phyloP scores from a whole-genome alignment of 2,329 filamentous ascomycete species.

The Sporothrix euskadiensis region DNA sequence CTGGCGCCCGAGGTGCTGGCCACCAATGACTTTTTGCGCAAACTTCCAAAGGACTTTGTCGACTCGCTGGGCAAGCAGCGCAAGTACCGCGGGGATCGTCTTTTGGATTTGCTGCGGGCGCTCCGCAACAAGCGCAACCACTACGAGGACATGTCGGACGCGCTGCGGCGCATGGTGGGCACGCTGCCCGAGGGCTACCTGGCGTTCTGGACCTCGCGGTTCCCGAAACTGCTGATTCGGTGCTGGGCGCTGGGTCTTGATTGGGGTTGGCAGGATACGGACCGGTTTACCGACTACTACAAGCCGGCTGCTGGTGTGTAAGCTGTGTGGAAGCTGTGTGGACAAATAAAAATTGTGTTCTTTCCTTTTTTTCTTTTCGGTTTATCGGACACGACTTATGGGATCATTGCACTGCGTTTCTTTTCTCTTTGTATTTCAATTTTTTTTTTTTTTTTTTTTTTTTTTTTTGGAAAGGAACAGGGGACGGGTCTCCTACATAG shows the following conservation, averaged over 20 bases:
- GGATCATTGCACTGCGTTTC: neutral
- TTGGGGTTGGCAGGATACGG: conserved; percentile 61
- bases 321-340: neutral
- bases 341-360: neutral
- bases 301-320: conserved; percentile 44
- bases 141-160: conserved; percentile 91
- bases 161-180: conserved; percentile 69
- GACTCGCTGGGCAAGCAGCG: conserved; percentile 90
- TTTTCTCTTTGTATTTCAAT: neutral
- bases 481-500: neutral
- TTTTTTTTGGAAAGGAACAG: neutral
- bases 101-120: conserved; percentile 85
- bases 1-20: conserved; percentile 57
- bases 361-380: neutral
- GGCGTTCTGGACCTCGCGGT: conserved; percentile 76
- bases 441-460: neutral
- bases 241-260: conserved; percentile 76
- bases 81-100: conserved; percentile 82
- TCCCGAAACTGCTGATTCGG: conserved; percentile 74
- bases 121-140: conserved; percentile 96
- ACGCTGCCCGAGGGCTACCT: conserved; percentile 77
- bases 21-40: conserved; percentile 69
- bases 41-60: conserved; percentile 76
- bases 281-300: conserved; percentile 74
- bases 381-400: neutral